Base-by-base conservation (phyloP, 1,139 yeast species). In the Blastobotrys apis region DNA sequence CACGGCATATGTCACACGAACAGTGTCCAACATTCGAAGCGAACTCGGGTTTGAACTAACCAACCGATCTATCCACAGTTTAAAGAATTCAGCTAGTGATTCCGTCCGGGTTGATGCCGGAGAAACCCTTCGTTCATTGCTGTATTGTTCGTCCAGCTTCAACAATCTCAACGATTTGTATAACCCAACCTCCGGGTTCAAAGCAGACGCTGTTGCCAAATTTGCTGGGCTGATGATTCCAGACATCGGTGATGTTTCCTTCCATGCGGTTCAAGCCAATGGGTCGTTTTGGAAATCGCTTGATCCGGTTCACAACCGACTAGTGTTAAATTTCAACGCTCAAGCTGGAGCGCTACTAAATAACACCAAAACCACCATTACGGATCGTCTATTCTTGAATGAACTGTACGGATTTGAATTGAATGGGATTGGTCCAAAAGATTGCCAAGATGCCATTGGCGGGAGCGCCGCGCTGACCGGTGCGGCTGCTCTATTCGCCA, bases 401-500 rank as follows among this genome's bases (percentile, higher is more conserved):
- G 94, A 95, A 0, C 78, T 87, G 1, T 72, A 95, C 42, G 85
- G 92, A 0, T 86, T 84, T 60, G 70, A 73, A 31, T 66, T 80
- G 56, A 83, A 86, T 63, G 95, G 95, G 0, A 62, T 88, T 36
- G 98, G 98, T 0, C 97, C 97, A 1, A 81, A 84, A 55, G 82
- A 77, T 42, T 72, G 68, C 1, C 52, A 51, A 2, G 72, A 68
- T 39, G 64, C 69, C 3, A 62, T 86, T n/a, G 98, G 97, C 23
- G 43, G 43, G n/a, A 8, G 16, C 6, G 37, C 39, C 2, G 15
- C 21, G 12, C 9, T 33, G 16, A 12, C 33, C 22, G 37, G 30
- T 21, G 29, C 37, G 1, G 21, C 38, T 13, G 10, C 43, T 2
- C 10, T 40, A 22, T 73, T 86, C 44, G 71, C 81, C 1, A 75